A percentile compares a stretch with the other conserved stretches of the same genome.
Evolutionary conservation across 192 early-diverging fungal genomes (phyloP).

Genomic region (Coemansia sp.): DNA sequence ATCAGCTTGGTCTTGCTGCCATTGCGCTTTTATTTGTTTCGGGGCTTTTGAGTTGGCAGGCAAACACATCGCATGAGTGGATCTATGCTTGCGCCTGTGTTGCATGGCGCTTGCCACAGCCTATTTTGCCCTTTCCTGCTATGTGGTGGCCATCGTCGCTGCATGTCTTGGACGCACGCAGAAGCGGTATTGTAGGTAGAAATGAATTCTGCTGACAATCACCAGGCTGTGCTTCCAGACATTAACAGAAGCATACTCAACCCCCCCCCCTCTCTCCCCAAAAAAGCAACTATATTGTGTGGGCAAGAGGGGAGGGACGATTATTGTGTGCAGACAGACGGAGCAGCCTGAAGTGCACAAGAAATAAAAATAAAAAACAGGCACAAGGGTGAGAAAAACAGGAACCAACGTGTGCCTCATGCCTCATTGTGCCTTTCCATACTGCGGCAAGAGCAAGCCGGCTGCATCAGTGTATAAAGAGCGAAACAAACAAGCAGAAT

Average conservation of each 20-base stretch:
- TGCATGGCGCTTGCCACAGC: not conserved
- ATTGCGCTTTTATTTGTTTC: not conserved
- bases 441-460: not conserved
- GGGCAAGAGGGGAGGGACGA: not conserved
- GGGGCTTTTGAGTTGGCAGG: not conserved
- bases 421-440: not conserved
- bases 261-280: not conserved
- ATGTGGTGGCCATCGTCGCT: not conserved
- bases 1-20: too few relatives aligned
- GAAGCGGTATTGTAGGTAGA: not conserved
- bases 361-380: not conserved
- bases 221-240: not conserved
- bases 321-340: not conserved
- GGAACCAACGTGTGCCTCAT: not conserved
- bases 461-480: slow-evolving; percentile 5
- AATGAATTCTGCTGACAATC: slow-evolving; percentile 6
- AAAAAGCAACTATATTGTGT: not conserved
- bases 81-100: not conserved
- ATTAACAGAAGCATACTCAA: not conserved
- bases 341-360: not conserved
- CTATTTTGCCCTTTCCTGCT: not conserved
- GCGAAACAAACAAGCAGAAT: not conserved
- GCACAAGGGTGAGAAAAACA: not conserved
- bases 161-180: not conserved
- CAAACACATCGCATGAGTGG: not conserved